Evolutionary conservation across 768 basidiomycete species (phyloP), one percentile per base, ranked within the genome.

Genomic region (Termitomyces bulborhizus): DNA sequence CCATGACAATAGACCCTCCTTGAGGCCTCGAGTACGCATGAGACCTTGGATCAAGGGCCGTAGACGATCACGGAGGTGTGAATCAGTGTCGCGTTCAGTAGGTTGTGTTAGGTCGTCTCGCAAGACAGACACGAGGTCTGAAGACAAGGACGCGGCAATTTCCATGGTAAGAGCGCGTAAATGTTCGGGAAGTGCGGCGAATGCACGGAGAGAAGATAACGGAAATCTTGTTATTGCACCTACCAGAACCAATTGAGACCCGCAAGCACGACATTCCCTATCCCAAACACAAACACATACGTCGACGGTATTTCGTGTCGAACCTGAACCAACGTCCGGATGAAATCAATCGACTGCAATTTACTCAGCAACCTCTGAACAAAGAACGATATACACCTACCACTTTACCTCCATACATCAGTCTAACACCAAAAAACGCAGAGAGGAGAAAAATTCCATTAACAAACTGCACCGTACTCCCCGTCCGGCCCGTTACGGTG

Each of bases 171-270:
- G 71, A 1, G 74, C 72, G n/a, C 79, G 81, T 13, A 97, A 74
- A 61, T 90, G 87, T 5, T 74, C 65, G 0, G 93, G 93, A 12
- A 97, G 78, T 9, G 85, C 79, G n/a, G 81, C 63, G 58, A 93
- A 92, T 1, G 92, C 87, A 8, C 73, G 68, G 27, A 95, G 71
- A 0, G 84, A 82, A 0, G 87, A 86, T 11, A 95, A 72, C 0
- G 86, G 78, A 34, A 90, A 8, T 31, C 29, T 34, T 34, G 3
- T 5, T 36, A 12, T 36, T 15, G 13, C 1, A 69, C 79, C n/a
- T 46, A 90, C 90, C 90, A 93, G 62, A 85, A 76, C 77, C 84
- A 84, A 68, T 94, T 95, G 24, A 95, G 73, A 3, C 75, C 73
- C 61, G 91, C 85, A 9, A 94, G 73, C 34, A 83, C 63, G 34